A percentile compares a stretch with the other conserved stretches of the same genome.
Conservation (phyloP, 768 basidiomycete species). For the Boletus coccyginus region DNA sequence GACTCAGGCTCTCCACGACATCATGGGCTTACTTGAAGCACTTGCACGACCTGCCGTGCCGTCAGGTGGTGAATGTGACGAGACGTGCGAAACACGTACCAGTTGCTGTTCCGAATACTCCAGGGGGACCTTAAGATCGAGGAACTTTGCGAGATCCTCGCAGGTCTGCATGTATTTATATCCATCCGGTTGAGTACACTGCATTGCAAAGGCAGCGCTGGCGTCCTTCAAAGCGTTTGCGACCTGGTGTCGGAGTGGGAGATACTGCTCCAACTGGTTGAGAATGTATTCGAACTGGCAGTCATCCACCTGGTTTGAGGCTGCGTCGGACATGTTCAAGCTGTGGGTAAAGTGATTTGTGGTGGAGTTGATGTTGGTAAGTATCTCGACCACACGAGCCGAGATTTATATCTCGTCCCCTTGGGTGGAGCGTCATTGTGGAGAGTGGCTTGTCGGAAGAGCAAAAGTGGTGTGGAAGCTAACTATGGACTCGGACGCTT, state of each 20-base stretch:
- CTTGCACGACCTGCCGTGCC: conserved; percentile 12
- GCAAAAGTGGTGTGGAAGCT: not conserved
- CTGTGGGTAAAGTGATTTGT: not conserved
- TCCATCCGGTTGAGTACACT: conserved; percentile 14
- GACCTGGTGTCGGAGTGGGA: not conserved
- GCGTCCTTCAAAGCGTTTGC: conserved; percentile 4
- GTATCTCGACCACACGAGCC: not conserved
- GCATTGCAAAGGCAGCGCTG: conserved; percentile 12
- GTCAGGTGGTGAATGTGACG: not conserved
- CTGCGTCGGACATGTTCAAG: conserved; percentile 14
- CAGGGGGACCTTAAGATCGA: conserved; percentile 1
- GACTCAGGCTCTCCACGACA: not conserved
- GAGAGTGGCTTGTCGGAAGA: not conserved
- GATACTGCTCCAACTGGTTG: not conserved
- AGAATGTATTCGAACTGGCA: conserved; percentile 4
- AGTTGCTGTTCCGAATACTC: conserved; percentile 6
- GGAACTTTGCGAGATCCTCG: conserved; percentile 7
- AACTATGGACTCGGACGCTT: not conserved
- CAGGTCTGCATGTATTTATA: conserved; percentile 8
- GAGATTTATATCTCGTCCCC: conserved; percentile 9
- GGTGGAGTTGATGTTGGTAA: not conserved
- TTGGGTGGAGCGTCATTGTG: conserved; percentile 2
- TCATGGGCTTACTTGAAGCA: conserved; percentile 16
- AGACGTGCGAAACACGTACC: conserved; percentile 4
- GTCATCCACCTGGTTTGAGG: not conserved